These are phyloP conservation scores for Phytophthora hybrid DNA, from an alignment of 352 stramenopile genomes.

Conservation along the genomic window DNA sequence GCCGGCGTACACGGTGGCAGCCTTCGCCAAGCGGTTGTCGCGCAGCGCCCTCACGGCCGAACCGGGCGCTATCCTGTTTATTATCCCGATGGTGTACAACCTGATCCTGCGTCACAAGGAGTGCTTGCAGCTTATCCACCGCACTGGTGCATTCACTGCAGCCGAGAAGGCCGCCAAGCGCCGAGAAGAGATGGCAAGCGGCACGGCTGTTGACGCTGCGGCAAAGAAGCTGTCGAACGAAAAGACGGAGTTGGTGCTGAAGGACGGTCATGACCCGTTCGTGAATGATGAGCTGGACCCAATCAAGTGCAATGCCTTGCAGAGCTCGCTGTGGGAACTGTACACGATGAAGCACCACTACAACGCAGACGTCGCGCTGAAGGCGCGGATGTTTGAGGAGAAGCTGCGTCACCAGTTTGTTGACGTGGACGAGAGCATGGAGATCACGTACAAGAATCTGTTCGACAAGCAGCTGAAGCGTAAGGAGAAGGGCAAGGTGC, in stretches of 20 bases:
- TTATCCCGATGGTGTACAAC: slow-evolving; percentile 96
- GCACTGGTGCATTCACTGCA: slow-evolving; percentile 65
- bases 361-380: slow-evolving; percentile 92
- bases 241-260: slow-evolving; percentile 71
- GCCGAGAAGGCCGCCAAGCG: slow-evolving; percentile 76
- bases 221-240: slow-evolving; percentile 71
- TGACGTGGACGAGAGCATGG: slow-evolving; percentile 74
- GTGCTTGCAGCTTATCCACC: slow-evolving; percentile 95
- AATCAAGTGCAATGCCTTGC: slow-evolving; percentile 80
- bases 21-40: slow-evolving; percentile 96
- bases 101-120: slow-evolving; percentile 96
- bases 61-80: slow-evolving; percentile 93
- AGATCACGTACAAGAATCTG: slow-evolving; percentile 83
- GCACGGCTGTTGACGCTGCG: slow-evolving; percentile 77
- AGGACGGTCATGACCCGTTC: slow-evolving; percentile 86
- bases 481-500: slow-evolving; percentile 81
- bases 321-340: slow-evolving; percentile 97
- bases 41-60: slow-evolving; percentile 90
- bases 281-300: slow-evolving; percentile 75
- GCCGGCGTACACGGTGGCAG: slow-evolving; percentile 95
- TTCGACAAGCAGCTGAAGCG: slow-evolving; percentile 88
- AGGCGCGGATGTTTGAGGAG: slow-evolving; percentile 93
- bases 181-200: slow-evolving; percentile 75
- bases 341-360: slow-evolving; percentile 95
- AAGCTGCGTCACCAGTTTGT: slow-evolving; percentile 84